A percentile compares a stretch with the other conserved stretches of the same genome.
phyloP scores from a whole-genome alignment of 1,284 basidiomycete species.

The Naganishia albida region DNA sequence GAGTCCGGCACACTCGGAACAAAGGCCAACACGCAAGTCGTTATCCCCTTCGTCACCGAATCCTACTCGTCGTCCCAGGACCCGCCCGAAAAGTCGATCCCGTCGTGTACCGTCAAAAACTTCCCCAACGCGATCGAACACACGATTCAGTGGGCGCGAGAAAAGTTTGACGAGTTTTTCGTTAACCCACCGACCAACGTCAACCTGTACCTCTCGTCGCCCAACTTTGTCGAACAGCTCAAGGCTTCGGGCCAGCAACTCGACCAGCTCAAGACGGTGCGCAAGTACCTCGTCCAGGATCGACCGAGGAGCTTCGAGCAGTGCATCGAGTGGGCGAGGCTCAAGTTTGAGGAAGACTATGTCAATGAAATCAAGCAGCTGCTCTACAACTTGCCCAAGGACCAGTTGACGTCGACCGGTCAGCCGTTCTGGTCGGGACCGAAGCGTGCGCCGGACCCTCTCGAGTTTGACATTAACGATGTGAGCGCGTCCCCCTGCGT shows the following conservation, averaged over 20 bases:
- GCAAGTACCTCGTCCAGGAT: slow-evolving; percentile 85
- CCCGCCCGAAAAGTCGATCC: slow-evolving; percentile 96
- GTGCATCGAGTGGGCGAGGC: slow-evolving; percentile 94
- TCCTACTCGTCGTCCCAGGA: slow-evolving; percentile 98
- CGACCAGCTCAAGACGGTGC: slow-evolving; percentile 88
- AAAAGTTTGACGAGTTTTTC: slow-evolving; percentile 89
- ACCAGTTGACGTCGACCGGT: slow-evolving; percentile 81
- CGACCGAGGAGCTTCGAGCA: slow-evolving; percentile 95
- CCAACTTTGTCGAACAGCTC: slow-evolving; percentile 90
- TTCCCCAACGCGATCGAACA: slow-evolving; percentile 99
- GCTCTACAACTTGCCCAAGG: slow-evolving; percentile 90
- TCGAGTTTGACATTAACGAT: slow-evolving; percentile 81
- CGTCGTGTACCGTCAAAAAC: slow-evolving; percentile 98
- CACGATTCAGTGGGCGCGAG: slow-evolving; percentile 98
- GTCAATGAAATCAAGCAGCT: slow-evolving; percentile 92
- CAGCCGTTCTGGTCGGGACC: slow-evolving; percentile 98
- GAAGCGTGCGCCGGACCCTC: slow-evolving; percentile 93
- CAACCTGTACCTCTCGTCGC: slow-evolving; percentile 95
- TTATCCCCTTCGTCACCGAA: slow-evolving; percentile 93
- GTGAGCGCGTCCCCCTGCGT: slow-evolving; percentile 58
- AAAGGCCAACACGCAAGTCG: slow-evolving; percentile 96
- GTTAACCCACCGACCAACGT: slow-evolving; percentile 92
- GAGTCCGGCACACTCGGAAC: slow-evolving; percentile 99
- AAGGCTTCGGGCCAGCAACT: slow-evolving; percentile 87
- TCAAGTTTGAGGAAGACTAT: slow-evolving; percentile 95